These are phyloP conservation scores for Grosmannia clavigera DNA, from an alignment of 2,329 filamentous ascomycete species.

Conservation along the genomic window DNA sequence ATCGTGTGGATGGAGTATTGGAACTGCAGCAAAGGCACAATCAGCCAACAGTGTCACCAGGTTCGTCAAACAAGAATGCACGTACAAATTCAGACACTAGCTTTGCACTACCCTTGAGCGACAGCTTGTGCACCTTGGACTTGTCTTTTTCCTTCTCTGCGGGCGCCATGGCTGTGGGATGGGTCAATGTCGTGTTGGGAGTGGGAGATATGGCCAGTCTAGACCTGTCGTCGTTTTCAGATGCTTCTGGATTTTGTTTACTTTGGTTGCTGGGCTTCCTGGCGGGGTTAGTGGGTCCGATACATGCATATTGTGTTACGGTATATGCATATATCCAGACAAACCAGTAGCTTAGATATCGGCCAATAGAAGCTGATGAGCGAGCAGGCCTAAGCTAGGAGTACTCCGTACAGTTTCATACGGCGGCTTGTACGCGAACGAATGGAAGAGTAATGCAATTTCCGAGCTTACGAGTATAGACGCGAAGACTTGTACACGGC, in stretches of 20 bases:
- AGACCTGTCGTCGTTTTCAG: background rate
- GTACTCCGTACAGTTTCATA: no score
- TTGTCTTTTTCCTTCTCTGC: slow-evolving; percentile 45
- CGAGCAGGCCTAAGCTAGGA: no score
- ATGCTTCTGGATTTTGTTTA: slow-evolving; percentile 3
- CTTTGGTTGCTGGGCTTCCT: slow-evolving; percentile 2
- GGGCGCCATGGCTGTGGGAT: slow-evolving; percentile 9
- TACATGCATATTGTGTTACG: background rate
- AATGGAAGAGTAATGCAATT: no score
- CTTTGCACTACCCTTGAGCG: slow-evolving; percentile 72
- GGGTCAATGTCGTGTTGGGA: background rate
- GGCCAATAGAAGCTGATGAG: no score
- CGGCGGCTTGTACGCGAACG: no score
- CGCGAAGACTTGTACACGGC: no score
- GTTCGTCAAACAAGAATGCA: slow-evolving; percentile 13
- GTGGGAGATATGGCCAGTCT: background rate
- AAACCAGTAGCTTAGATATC: no score
- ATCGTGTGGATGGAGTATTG: slow-evolving; percentile 98
- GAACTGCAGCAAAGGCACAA: slow-evolving; percentile 41
- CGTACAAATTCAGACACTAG: slow-evolving; percentile 90
- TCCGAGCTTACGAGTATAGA: no score
- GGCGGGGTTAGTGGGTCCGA: background rate
- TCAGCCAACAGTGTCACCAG: background rate
- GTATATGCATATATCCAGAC: background rate
- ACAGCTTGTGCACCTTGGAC: slow-evolving; percentile 89